A percentile compares a stretch with the other conserved stretches of the same genome.
Conservation (phyloP, 2,329 filamentous ascomycete genomes). For the Bipolaris gigantea region DNA sequence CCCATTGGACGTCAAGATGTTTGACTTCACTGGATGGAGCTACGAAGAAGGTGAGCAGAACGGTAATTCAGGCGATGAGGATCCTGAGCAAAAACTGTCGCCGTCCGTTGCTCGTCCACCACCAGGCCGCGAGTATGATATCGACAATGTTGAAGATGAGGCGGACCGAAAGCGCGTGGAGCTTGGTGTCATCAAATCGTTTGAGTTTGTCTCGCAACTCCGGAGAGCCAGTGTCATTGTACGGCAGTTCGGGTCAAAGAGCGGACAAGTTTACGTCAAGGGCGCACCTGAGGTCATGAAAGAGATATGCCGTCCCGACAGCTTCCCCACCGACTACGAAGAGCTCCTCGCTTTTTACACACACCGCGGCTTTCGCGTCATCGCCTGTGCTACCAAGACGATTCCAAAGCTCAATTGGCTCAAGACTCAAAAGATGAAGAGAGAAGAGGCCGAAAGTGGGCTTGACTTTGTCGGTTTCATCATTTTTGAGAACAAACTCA, state of each 20-base stretch:
- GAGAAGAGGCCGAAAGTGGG: constrained; percentile 78
- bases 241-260: constrained; percentile 80
- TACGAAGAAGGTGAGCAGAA: constrained; percentile 85
- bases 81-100: constrained; percentile 76
- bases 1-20: constrained; percentile 97
- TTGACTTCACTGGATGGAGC: constrained; percentile 90
- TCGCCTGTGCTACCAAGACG: constrained; percentile 89
- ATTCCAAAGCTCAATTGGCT: constrained; percentile 88
- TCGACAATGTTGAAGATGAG: constrained; percentile 54
- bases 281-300: constrained; percentile 96
- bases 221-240: constrained; percentile 92
- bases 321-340: constrained; percentile 86
- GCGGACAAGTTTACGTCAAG: constrained; percentile 89
- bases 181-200: constrained; percentile 85
- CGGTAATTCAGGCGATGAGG: constrained; percentile 64
- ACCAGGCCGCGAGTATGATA: constrained; percentile 59
- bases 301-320: constrained; percentile 83
- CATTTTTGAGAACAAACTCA: constrained; percentile 98
- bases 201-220: constrained; percentile 93
- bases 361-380: constrained; percentile 93
- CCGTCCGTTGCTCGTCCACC: constrained; percentile 91
- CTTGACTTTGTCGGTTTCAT: constrained; percentile 95
- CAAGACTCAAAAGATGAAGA: constrained; percentile 90
- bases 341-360: constrained; percentile 89
- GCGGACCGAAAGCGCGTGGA: constrained; percentile 65